A percentile compares a stretch with the other conserved stretches of the same genome.
These are phyloP conservation scores for Wickerhamia fluorescens DNA, from an alignment of 805 yeast genomes.

Conservation along the genomic window DNA sequence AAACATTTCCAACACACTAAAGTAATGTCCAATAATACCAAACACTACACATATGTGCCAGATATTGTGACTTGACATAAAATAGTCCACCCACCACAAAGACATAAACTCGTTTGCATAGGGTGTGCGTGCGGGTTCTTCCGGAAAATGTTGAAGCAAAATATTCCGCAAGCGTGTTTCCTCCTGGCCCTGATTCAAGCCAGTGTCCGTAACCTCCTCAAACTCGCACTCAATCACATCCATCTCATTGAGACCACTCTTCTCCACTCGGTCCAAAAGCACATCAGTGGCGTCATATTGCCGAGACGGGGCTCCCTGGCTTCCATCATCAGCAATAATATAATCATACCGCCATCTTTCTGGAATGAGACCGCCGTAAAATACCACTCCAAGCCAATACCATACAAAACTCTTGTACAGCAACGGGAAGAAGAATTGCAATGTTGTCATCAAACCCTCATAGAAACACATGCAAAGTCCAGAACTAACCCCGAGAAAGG, in stretches of 20 bases:
- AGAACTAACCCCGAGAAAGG: constrained; percentile 67
- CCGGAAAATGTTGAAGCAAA: constrained; percentile 32
- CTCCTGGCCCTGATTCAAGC: constrained; percentile 7
- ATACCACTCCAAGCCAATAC: constrained; percentile 76
- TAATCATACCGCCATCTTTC: constrained; percentile 81
- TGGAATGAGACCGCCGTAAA: constrained; percentile 83
- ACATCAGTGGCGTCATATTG: constrained; percentile 23
- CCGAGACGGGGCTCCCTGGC: constrained; percentile 6
- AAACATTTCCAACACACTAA: constrained; percentile 69
- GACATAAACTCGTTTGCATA: constrained; percentile 39
- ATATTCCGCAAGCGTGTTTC: constrained; percentile 20
- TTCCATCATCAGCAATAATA: constrained; percentile 35
- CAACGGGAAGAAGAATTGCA: constrained; percentile 58
- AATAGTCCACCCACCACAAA: constrained; percentile 80
- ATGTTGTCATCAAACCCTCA: constrained; percentile 49
- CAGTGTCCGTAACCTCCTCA: constrained; percentile 6
- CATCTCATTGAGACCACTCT: constrained; percentile 33
- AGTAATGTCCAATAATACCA: constrained; percentile 87
- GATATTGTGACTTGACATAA: constrained; percentile 73
- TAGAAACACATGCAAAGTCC: constrained; percentile 47
- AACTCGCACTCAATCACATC: constrained; percentile 24
- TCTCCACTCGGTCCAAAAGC: constrained; percentile 25
- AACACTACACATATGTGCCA: constrained; percentile 91
- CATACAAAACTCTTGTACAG: constrained; percentile 59
- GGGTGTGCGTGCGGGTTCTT: constrained; percentile 24